phyloP scores from a whole-genome alignment of 768 basidiomycete genomes.

The Kwoniella europaea region DNA sequence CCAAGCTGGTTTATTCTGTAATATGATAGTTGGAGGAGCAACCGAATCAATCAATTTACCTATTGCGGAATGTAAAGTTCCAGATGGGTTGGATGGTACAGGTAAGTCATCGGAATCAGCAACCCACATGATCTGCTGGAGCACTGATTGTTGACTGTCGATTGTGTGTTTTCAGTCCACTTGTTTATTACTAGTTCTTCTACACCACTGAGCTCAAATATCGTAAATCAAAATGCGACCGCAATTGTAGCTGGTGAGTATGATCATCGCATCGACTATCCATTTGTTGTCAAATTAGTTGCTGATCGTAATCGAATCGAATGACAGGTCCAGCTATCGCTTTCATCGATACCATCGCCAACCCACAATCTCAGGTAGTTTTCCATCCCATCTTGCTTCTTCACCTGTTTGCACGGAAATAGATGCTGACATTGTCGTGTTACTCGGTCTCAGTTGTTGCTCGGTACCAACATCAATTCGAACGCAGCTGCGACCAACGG shows the following conservation, averaged over 20 bases:
- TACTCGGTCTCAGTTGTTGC: neutral
- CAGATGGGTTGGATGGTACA: constrained; percentile 30
- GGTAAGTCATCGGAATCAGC: constrained; percentile 18
- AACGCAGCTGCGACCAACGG: constrained; percentile 4
- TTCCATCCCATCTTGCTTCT: neutral
- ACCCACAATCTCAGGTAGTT: constrained; percentile 15
- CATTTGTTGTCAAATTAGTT: no score
- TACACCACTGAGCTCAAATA: constrained; percentile 29
- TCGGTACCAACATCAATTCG: constrained; percentile 5
- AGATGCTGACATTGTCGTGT: neutral
- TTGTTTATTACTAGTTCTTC: constrained; percentile 28
- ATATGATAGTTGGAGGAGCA: constrained; percentile 41
- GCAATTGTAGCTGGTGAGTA: constrained; percentile 25
- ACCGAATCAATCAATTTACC: constrained; percentile 33
- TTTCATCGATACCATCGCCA: constrained; percentile 23
- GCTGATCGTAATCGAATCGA: no score
- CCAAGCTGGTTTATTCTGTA: constrained; percentile 31
- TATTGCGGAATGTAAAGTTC: constrained; percentile 34
- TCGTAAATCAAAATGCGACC: constrained; percentile 31
- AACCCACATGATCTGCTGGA: neutral
- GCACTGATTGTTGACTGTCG: neutral
- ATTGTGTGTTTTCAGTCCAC: constrained; percentile 15
- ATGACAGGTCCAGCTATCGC: constrained; percentile 14
- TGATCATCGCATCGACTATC: no score
- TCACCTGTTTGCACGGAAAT: neutral